Evolutionary conservation across 139 green algal species (phyloP), one percentile per base, ranked within the genome.

Genomic region (Chlamydomonas sp.): DNA sequence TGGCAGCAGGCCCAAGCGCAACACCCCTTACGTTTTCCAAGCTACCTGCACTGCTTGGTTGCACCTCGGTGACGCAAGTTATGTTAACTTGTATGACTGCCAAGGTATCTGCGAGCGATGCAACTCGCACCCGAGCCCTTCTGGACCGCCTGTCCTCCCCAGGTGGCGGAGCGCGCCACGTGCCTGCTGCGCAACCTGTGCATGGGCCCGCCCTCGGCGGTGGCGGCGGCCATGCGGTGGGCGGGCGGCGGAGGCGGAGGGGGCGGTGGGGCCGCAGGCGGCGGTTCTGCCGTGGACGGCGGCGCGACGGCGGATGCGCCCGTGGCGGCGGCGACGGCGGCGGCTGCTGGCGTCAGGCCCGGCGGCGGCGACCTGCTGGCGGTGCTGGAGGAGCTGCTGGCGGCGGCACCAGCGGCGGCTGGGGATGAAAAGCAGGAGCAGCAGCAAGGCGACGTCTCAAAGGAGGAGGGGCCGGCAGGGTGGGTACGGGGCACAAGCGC

Each of bases 121-220:
- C 31, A 49, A 49, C 31, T 49, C 31, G 31, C 31, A 49, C 31
- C 31, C 31, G 31, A 49, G 31, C 31, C 31, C 31, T 49, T 49
- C 31, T 49, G 31, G 31, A 49, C 31, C 31, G 31, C 31, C 31
- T 49, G 31, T 14, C 10, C 10, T 14, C 10, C 66, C 10, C 66
- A 14, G 3, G 91, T 97, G 12, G 89, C 93, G 85, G 89, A 91
- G 88, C 90, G 94, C 62, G 91, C 90, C 60, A 57, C 95, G 73
- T 82, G 81, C 49, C n/a, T 91, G 49, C 89, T 93, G 81, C 86
- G 91, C n/a, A 95, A 95, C 75, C 68, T 95, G 63, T 87, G 59
- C 76, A 91, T 93, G 87, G 90, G 85, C 2, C 59, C 59, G 60
- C n/a, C 66, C 14, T 49, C 79, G 31, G 64, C 85, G 60, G 86